Evolutionary conservation across 2,329 filamentous ascomycete genomes (phyloP), one percentile per base, ranked within the genome.

Genomic region (Tolypocladium amazonense): DNA sequence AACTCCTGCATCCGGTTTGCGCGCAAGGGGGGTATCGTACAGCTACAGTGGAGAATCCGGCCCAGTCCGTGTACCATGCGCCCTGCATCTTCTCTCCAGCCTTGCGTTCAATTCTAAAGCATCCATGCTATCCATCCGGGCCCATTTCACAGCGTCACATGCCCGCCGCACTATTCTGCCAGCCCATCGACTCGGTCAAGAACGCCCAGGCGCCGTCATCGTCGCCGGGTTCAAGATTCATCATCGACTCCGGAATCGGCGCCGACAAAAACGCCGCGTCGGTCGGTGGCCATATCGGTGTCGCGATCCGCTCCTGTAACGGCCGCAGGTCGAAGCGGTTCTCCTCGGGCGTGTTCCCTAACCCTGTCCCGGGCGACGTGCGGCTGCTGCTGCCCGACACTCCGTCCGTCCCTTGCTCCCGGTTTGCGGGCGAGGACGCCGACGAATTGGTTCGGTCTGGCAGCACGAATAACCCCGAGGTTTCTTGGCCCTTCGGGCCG

Each of bases 261-360:
- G 65, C 66, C 20, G 64, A 65, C 37, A 70, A 68, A 8, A 74
- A 60, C 0, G 65, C 63, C 25, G 72, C 68, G 39, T 73, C 72
- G 7, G 69, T 67, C 7, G 63, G 58, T 38, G 68, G 66, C 72
- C 71, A 75, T 30, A 70, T 57, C 0, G 71, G 70, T 20, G 66
- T 67, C 18, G 64, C 54, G 5, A 70, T 65, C 5, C 71, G 70
- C 5, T 68, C 71, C 58, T 73, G 72, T 14, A 74, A 70, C 7
- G 67, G 61, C 33, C 72, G 65, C 35, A 73, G 58, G 41, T 74
- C 71, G 27, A 74, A 63, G 23, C 69, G 65, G 43, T 74, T 74
- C 59, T 75, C 73, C 58, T 74, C 72, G 7, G 64, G 64, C 15
- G 68, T 72, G 62, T 72, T 74, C n/a, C 72, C 72, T n/a, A 72